Conservation (phyloP, 129 eudicot species). For the Escallonia herrerae region DNA sequence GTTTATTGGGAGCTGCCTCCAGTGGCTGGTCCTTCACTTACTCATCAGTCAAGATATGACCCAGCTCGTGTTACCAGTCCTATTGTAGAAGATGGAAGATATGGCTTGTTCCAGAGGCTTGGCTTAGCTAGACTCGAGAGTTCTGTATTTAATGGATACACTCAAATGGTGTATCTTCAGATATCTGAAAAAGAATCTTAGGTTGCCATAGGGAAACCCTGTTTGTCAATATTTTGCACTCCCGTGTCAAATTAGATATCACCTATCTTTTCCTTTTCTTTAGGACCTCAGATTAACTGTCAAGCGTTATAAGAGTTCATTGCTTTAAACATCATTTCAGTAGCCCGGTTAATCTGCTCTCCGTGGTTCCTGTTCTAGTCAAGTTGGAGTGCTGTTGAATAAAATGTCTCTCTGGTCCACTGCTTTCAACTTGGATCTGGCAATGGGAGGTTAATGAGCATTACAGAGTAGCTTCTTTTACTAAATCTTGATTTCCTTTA, state of each 20-base stretch:
- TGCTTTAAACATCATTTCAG: neutral
- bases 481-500: no score
- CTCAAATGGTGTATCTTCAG: conserved; percentile 94
- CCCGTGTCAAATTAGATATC: neutral
- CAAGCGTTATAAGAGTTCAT: no score
- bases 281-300: no score
- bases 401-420: no score
- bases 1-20: conserved; percentile 97
- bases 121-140: conserved; percentile 60
- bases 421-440: no score
- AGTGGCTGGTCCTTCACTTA: conserved; percentile 95
- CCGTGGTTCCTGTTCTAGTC: no score
- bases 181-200: conserved; percentile 40
- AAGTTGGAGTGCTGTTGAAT: no score
- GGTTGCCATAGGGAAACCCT: no score
- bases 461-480: no score
- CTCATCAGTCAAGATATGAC: conserved; percentile 91
- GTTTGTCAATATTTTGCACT: neutral
- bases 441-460: no score
- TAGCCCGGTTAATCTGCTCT: neutral
- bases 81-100: conserved; percentile 91
- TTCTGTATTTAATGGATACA: conserved; percentile 86
- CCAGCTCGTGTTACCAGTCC: conserved; percentile 90
- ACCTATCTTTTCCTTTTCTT: no score
- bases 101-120: conserved; percentile 69